Conservation (phyloP, 345 rosid genomes). For the Gossypium thurberi region DNA sequence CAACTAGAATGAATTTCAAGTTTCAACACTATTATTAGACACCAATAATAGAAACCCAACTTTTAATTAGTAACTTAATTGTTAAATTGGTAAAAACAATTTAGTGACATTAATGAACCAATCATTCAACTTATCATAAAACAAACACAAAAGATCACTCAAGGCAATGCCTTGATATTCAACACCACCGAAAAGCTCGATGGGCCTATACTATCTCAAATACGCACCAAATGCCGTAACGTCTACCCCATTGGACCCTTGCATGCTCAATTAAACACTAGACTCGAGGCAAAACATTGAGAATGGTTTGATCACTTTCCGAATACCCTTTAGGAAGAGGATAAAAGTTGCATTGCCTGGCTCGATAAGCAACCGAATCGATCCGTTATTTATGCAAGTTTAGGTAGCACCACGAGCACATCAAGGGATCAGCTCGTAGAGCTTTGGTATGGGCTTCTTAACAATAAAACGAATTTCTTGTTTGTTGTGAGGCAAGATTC, state of each 20-base stretch:
- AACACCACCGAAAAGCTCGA: no score
- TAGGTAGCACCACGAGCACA: slow-evolving; percentile 36
- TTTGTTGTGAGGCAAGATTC: slow-evolving; percentile 41
- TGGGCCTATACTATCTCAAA: no score
- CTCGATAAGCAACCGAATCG: slow-evolving; percentile 27
- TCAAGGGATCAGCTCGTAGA: slow-evolving; percentile 31
- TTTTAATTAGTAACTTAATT: no score
- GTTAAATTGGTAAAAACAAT: no score
- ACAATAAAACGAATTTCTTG: slow-evolving; percentile 25
- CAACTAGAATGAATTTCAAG: no score
- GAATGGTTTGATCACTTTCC: slow-evolving; percentile 11
- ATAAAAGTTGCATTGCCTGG: slow-evolving; percentile 41
- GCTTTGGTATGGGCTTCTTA: slow-evolving; percentile 40
- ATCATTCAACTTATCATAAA: no score
- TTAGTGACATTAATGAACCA: no score
- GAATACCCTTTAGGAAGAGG: slow-evolving; percentile 30
- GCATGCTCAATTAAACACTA: slow-evolving; percentile 30
- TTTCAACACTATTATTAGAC: no score
- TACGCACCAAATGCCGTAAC: no score
- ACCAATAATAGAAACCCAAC: no score
- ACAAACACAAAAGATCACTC: no score
- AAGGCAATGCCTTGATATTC: no score
- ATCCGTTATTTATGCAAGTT: slow-evolving; percentile 43
- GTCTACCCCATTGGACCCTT: slow-evolving; percentile 50
- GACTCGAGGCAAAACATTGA: neutral